Conservation (phyloP, 108 stramenopile species). For the Cyclotella baltica region DNA sequence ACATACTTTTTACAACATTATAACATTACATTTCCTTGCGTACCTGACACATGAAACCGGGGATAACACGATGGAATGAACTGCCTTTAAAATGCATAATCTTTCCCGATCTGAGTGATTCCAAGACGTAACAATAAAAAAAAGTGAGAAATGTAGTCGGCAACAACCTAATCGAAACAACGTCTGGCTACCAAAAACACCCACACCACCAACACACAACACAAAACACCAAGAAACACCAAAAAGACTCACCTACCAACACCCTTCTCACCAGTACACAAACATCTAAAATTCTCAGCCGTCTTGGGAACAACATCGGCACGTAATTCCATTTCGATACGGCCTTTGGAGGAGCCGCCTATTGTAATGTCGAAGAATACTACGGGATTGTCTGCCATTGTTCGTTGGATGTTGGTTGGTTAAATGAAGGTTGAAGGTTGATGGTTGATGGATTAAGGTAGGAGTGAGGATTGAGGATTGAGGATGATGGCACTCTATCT, state of each 20-base stretch:
- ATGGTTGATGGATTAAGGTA: no score
- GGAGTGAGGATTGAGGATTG: no score
- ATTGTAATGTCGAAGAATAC: slow-evolving; percentile 98
- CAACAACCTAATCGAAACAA: not conserved
- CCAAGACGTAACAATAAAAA: not conserved
- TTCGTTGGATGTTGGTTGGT: not conserved
- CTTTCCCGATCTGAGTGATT: slow-evolving; percentile 56
- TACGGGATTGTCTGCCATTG: slow-evolving; percentile 70
- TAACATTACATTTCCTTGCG: no score
- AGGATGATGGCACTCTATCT: no score
- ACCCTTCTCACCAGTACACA: slow-evolving; percentile 87
- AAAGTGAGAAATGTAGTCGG: not conserved
- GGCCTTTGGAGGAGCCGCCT: slow-evolving; percentile 73
- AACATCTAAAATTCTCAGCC: slow-evolving; percentile 88
- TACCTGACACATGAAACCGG: slow-evolving; percentile 88
- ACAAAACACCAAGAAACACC: slow-evolving; percentile 41
- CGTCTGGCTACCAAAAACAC: not conserved
- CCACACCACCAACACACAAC: not conserved
- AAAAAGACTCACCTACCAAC: slow-evolving; percentile 66
- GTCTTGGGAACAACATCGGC: slow-evolving; percentile 90
- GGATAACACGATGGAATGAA: slow-evolving; percentile 96
- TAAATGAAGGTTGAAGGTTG: no score
- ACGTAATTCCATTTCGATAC: slow-evolving; percentile 87
- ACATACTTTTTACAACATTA: not conserved
- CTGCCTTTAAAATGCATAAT: slow-evolving; percentile 92